Base-by-base conservation (phyloP, 139 green algal genomes). In the Axilococcus clingmanii region DNA sequence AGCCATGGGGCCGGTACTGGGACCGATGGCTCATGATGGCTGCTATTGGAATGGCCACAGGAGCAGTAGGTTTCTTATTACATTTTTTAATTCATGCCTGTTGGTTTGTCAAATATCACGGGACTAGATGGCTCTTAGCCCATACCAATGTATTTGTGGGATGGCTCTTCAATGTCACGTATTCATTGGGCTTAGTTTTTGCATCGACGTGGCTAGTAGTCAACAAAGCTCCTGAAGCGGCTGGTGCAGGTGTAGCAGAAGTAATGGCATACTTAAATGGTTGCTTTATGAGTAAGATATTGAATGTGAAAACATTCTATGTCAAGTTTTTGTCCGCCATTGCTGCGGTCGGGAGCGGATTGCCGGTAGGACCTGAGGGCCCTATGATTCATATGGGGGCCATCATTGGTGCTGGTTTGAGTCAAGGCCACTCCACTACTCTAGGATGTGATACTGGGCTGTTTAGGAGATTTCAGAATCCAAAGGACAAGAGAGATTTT, bases 251-350 rank as follows among this genome's bases (percentile, higher is more conserved):
- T 4, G 82, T 94, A 24, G 80, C 83, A 0, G 84, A 94, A 47
- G 74, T 93, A 31, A 93, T 86, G 71, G 82, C 86, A 8, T 95
- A 91, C 63, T 70, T 95, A 27, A 95, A 95, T 47, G 86, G 85
- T 24, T 86, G 66, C 58, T 66, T 78, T 53, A 46, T 91, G 24
- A 66, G 73, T 4, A 83, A 85, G 65, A 66, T 94, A 36, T 82
- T 94, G 57, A 92, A 91, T 61, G 61, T 94, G 15, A 63, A 57
- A 38, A 94, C 85, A 4, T 65, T 94, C 15, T 46, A 34, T 0
- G 86, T 93, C 22, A 94, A 94, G 66, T 87, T 91, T 50, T 32
- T 80, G 20, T 83, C 65, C 1, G 84, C 74, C 27, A 78, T 67
- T 0, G 44, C 80, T 17, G 80, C 79, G 3, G 85, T 94, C 48